Evolutionary conservation across 495 filamentous ascomycete species (phyloP).

Genomic region (Niebla homalea): DNA sequence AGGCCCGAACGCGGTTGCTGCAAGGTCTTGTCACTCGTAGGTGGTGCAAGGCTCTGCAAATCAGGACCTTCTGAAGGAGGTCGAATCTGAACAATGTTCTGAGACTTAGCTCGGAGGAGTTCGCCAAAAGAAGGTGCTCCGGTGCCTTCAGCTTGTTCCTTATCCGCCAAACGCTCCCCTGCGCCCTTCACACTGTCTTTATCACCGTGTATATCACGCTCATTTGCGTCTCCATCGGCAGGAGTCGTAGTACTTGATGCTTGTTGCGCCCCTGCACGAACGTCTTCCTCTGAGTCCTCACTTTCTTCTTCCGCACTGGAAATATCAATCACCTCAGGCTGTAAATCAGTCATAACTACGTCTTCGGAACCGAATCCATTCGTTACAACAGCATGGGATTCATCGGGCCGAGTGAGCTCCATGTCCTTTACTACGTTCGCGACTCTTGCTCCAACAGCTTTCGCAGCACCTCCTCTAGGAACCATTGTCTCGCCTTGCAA

Average conservation of each 20-base stretch:
- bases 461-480: constrained; percentile 31
- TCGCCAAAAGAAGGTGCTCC: constrained; percentile 79
- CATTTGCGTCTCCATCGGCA: constrained; percentile 9
- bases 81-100: constrained; percentile 65
- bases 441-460: constrained; percentile 27
- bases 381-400: constrained; percentile 54
- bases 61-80: constrained; percentile 38
- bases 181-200: constrained; percentile 28
- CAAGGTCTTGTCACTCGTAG: constrained; percentile 11
- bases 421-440: constrained; percentile 49
- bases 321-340: constrained; percentile 36
- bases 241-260: background rate
- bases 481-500: constrained; percentile 35
- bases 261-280: constrained; percentile 24
- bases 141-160: constrained; percentile 25
- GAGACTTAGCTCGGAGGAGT: constrained; percentile 54
- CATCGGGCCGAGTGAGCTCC: constrained; percentile 54
- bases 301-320: constrained; percentile 34
- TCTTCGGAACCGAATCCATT: constrained; percentile 16
- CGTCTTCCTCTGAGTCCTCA: constrained; percentile 29
- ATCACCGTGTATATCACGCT: constrained; percentile 39
- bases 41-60: constrained; percentile 23
- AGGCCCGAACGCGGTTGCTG: constrained; percentile 55
- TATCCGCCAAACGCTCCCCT: constrained; percentile 19
- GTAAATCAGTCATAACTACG: constrained; percentile 13